Evolutionary conservation across 139 green algal species (phyloP).

Genomic region (Micractinium sp.): DNA sequence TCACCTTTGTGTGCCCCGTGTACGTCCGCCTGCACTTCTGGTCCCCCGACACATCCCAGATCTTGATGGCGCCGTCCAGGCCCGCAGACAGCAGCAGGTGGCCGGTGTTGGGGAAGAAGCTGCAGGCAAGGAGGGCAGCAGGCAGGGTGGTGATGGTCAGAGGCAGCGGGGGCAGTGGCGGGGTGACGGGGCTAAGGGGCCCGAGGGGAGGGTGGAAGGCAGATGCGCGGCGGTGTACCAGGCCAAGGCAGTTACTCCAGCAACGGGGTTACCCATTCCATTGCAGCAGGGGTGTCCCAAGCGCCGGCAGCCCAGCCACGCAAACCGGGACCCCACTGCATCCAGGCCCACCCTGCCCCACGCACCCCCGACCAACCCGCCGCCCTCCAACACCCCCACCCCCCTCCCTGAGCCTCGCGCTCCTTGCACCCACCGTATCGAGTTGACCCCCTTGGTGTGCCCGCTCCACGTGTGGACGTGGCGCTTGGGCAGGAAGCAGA

Average conservation of each 20-base stretch:
- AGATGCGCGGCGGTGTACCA: too few relatives aligned
- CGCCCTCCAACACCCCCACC: neutral
- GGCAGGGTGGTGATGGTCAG: neutral
- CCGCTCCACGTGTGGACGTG: slow-evolving; percentile 92
- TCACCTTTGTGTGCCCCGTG: slow-evolving; percentile 89
- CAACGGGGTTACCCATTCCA: too few relatives aligned
- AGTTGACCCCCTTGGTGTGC: slow-evolving; percentile 94
- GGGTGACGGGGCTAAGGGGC: too few relatives aligned
- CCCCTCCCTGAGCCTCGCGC: neutral
- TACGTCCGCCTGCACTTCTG: slow-evolving; percentile 97
- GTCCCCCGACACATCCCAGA: slow-evolving; percentile 92
- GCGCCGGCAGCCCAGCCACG: too few relatives aligned
- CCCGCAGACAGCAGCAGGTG: slow-evolving; percentile 95
- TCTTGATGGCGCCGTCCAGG: slow-evolving; percentile 96
- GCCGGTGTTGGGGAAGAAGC: slow-evolving; percentile 91
- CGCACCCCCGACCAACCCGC: neutral
- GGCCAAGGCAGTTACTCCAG: too few relatives aligned
- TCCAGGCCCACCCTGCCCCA: neutral
- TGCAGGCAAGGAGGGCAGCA: neutral
- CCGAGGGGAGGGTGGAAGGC: too few relatives aligned
- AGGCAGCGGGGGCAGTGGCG: neutral
- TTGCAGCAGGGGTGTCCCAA: too few relatives aligned
- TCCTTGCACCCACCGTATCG: slow-evolving; percentile 63
- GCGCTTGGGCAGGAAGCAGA: slow-evolving; percentile 93
- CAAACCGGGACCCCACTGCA: too few relatives aligned